Conservation (phyloP, 306 rosid genomes). For the Alnus glutinosa region DNA sequence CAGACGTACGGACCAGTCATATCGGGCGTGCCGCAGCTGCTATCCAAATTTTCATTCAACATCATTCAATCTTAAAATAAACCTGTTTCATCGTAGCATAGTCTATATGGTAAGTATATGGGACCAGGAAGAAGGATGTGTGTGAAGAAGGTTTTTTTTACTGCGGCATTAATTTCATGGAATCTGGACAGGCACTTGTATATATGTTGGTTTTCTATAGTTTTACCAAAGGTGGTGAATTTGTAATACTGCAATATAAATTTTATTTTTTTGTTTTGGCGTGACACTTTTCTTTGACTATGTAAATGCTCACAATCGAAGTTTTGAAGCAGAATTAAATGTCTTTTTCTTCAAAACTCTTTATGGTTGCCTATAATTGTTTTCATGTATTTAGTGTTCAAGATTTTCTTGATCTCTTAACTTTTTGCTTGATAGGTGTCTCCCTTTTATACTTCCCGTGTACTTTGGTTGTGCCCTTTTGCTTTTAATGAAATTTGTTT, state of each 20-base stretch:
- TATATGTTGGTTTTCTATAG: constrained; percentile 26
- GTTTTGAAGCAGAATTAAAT: too few relatives aligned
- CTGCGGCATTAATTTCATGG: background rate
- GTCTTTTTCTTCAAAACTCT: too few relatives aligned
- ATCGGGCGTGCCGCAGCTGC: constrained; percentile 72
- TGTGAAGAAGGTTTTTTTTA: background rate
- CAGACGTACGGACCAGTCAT: constrained; percentile 82
- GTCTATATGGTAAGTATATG: background rate
- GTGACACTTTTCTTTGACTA: background rate
- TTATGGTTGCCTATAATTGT: too few relatives aligned
- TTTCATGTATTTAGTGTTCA: too few relatives aligned
- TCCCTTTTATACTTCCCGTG: too few relatives aligned
- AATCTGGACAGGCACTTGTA: constrained; percentile 14
- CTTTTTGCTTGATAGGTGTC: too few relatives aligned
- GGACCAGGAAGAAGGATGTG: background rate
- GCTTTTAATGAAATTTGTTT: too few relatives aligned
- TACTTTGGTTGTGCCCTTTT: too few relatives aligned
- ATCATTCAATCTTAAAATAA: constrained; percentile 40
- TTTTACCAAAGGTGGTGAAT: background rate
- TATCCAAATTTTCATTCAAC: constrained; percentile 73
- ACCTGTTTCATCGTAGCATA: background rate
- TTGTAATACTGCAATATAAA: constrained; percentile 2
- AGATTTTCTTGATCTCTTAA: too few relatives aligned
- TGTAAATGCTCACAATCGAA: background rate
- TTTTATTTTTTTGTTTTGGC: background rate